These are phyloP conservation scores for Sinapis alba DNA, from an alignment of 441 rosid species.

Conservation along the genomic window DNA sequence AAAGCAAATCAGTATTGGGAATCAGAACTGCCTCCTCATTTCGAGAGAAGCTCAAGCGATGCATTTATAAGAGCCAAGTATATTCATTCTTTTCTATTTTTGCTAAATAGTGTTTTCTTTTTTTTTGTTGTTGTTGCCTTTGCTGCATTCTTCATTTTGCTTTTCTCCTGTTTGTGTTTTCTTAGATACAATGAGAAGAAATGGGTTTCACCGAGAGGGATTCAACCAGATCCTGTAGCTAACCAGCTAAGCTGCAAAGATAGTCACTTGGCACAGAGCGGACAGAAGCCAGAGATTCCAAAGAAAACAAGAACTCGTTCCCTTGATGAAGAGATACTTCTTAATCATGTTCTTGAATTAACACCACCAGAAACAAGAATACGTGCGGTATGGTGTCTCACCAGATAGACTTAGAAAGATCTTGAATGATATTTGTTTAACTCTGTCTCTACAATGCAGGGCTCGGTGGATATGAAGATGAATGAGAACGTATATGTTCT, in stretches of 20 bases:
- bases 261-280: slow-evolving; percentile 27
- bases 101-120: background rate
- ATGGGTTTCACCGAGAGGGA: slow-evolving; percentile 47
- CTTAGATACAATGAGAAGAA: slow-evolving; percentile 57
- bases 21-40: slow-evolving; percentile 58
- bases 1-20: slow-evolving; percentile 78
- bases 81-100: slow-evolving; percentile 14
- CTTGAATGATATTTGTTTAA: slow-evolving; percentile 1
- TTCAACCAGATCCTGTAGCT: slow-evolving; percentile 33
- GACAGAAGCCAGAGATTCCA: slow-evolving; percentile 33
- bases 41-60: slow-evolving; percentile 49
- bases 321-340: slow-evolving; percentile 60
- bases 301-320: slow-evolving; percentile 53
- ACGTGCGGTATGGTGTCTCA: slow-evolving; percentile 48
- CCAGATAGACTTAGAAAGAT: background rate
- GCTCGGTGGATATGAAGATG: slow-evolving; percentile 57
- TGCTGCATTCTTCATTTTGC: background rate
- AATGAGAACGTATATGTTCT: slow-evolving; percentile 32
- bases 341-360: slow-evolving; percentile 36
- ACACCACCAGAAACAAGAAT: slow-evolving; percentile 45
- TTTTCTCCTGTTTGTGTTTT: slow-evolving; percentile 10
- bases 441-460: slow-evolving; percentile 37
- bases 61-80: slow-evolving; percentile 45
- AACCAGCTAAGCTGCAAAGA: slow-evolving; percentile 25
- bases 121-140: too few relatives aligned